Percentiles rank a stretch among this genome's conserved stretches.
These are phyloP conservation scores for Exophiala alcalophila DNA, from an alignment of 2,329 filamentous ascomycete species.

Conservation along the genomic window DNA sequence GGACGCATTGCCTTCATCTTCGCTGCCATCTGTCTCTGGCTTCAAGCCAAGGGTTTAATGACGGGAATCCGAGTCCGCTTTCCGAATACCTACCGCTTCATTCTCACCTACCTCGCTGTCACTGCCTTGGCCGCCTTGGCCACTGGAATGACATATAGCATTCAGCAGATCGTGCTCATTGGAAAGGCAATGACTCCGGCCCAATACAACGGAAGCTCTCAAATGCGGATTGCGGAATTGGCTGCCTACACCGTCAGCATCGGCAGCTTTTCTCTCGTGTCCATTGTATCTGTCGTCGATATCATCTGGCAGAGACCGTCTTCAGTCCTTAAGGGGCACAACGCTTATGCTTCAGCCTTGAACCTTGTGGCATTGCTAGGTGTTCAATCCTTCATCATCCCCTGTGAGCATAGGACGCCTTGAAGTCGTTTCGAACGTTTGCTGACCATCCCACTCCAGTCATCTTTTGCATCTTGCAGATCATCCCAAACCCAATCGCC, in stretches of 20 bases:
- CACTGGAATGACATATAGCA: conserved; percentile 13
- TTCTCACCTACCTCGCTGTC: conserved; percentile 17
- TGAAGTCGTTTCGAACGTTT: neutral
- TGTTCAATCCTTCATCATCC: conserved; percentile 23
- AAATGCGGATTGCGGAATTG: conserved; percentile 13
- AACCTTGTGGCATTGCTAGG: conserved; percentile 23
- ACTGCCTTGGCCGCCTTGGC: conserved; percentile 11
- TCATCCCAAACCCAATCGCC: conserved; percentile 6
- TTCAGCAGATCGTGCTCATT: conserved; percentile 14
- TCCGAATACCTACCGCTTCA: conserved; percentile 9
- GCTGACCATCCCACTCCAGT: conserved; percentile 11
- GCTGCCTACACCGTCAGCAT: conserved; percentile 16
- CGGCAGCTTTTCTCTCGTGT: conserved; percentile 22
- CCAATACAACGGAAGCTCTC: neutral
- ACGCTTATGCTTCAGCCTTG: conserved; percentile 22
- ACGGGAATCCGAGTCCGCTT: conserved; percentile 14
- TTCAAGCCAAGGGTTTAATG: conserved; percentile 24
- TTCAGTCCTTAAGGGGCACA: conserved; percentile 13
- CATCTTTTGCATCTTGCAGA: conserved; percentile 24
- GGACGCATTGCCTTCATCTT: conserved; percentile 19
- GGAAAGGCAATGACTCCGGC: neutral
- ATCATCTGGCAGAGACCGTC: conserved; percentile 22
- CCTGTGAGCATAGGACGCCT: conserved; percentile 17
- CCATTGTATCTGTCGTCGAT: conserved; percentile 17
- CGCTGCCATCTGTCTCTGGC: conserved; percentile 22